Conservation (phyloP, 2,329 filamentous ascomycete species). For the Trichoderma asperellum region DNA sequence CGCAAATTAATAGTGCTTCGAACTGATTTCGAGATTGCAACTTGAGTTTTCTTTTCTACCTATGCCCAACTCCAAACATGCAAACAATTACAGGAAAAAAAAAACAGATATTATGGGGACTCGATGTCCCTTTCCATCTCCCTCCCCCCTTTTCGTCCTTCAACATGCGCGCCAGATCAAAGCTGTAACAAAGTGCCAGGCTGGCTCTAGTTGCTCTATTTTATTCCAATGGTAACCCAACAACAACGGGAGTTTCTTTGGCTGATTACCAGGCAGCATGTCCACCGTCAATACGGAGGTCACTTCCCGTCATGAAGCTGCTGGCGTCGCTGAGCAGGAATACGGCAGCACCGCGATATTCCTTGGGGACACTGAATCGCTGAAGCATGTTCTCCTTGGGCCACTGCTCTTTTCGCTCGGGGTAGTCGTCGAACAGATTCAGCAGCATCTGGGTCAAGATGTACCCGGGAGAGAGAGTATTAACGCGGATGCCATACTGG, state of each 20-base stretch:
- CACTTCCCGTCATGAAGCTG: constrained; percentile 74
- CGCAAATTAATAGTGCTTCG: constrained; percentile 31
- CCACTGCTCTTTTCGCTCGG: constrained; percentile 71
- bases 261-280: constrained; percentile 61
- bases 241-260: background rate
- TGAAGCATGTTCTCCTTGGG: constrained; percentile 84
- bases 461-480: constrained; percentile 80
- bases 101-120: background rate
- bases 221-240: background rate
- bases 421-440: constrained; percentile 74
- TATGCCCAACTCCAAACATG: constrained; percentile 20
- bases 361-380: constrained; percentile 66
- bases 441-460: constrained; percentile 85
- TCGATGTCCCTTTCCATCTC: background rate
- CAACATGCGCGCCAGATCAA: background rate
- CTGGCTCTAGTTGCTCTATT: background rate
- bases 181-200: background rate
- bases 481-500: constrained; percentile 72
- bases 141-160: background rate
- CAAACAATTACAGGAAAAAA: constrained; percentile 2
- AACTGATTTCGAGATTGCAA: background rate
- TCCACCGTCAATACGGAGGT: constrained; percentile 72
- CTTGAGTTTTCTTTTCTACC: constrained; percentile 10
- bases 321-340: constrained; percentile 74
- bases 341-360: constrained; percentile 73